Percentiles rank a stretch among this genome's conserved stretches.
These are phyloP conservation scores for Talaromyces nanjingensis DNA, from an alignment of 495 filamentous ascomycete genomes.

Conservation along the genomic window DNA sequence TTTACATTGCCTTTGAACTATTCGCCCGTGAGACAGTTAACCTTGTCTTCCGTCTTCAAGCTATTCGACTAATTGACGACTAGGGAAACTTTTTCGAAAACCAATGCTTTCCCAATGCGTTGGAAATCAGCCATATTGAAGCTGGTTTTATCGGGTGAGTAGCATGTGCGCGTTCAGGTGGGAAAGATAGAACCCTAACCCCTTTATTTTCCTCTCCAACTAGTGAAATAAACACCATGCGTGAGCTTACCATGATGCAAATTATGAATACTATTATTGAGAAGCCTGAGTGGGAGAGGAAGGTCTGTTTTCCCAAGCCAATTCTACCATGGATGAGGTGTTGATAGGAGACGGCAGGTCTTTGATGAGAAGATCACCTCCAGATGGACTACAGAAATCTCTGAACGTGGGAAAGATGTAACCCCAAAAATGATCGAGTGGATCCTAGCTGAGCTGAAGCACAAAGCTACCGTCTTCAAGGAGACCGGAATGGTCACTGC, in stretches of 20 bases:
- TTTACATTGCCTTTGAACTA: slow-evolving; percentile 33
- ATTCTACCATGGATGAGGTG: neutral
- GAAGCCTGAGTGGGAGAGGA: slow-evolving; percentile 44
- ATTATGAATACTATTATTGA: slow-evolving; percentile 39
- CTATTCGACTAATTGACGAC: slow-evolving; percentile 20
- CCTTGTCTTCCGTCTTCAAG: slow-evolving; percentile 24
- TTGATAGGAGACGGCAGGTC: slow-evolving; percentile 11
- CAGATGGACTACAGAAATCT: slow-evolving; percentile 32
- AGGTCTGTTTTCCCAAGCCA: slow-evolving; percentile 26
- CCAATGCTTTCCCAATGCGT: neutral
- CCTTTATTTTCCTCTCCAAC: no score
- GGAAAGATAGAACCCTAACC: no score
- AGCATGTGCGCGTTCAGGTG: neutral
- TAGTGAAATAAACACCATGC: slow-evolving; percentile 13
- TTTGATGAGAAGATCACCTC: slow-evolving; percentile 37
- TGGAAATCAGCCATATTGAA: neutral
- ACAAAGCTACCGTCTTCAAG: slow-evolving; percentile 28
- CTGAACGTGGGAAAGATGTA: slow-evolving; percentile 21
- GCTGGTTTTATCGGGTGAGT: neutral
- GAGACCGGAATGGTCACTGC: slow-evolving; percentile 23
- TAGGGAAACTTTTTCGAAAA: slow-evolving; percentile 25
- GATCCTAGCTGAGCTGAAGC: slow-evolving; percentile 44
- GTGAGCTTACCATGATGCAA: slow-evolving; percentile 31
- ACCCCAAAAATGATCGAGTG: slow-evolving; percentile 43
- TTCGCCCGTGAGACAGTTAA: slow-evolving; percentile 21